Conservation (phyloP, 768 basidiomycete species). For the Russula lepida region DNA sequence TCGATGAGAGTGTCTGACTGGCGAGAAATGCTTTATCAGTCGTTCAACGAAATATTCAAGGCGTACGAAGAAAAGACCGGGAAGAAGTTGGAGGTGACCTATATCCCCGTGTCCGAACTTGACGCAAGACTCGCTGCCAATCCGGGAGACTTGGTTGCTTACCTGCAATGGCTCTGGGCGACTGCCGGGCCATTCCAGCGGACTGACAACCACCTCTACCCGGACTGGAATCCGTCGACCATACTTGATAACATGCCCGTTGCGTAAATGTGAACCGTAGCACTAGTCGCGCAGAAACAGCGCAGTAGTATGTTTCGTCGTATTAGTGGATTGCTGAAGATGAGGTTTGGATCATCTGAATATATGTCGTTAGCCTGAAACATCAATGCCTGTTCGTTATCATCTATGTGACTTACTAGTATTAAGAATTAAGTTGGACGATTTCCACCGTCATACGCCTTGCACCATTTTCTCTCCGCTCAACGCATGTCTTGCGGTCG, state of each 20-base stretch:
- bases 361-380: too few relatives aligned
- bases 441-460: too few relatives aligned
- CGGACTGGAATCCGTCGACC: conserved; percentile 20
- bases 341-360: too few relatives aligned
- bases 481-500: too few relatives aligned
- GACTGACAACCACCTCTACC: conserved; percentile 16
- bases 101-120: conserved; percentile 7
- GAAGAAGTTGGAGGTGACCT: conserved; percentile 20
- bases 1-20: not conserved
- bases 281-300: not conserved
- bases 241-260: conserved; percentile 10
- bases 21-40: not conserved
- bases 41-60: conserved; percentile 20
- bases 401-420: too few relatives aligned
- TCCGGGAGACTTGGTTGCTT: not conserved
- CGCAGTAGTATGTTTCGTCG: not conserved
- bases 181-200: not conserved
- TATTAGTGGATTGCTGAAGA: not conserved
- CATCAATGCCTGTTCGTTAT: too few relatives aligned
- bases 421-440: too few relatives aligned
- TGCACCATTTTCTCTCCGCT: too few relatives aligned
- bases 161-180: conserved; percentile 10
- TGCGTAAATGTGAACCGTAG: not conserved
- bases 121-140: conserved; percentile 13
- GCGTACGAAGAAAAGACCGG: conserved; percentile 16